Conservation (phyloP, 1,284 basidiomycete species). For the Psilocybe mexicana region DNA sequence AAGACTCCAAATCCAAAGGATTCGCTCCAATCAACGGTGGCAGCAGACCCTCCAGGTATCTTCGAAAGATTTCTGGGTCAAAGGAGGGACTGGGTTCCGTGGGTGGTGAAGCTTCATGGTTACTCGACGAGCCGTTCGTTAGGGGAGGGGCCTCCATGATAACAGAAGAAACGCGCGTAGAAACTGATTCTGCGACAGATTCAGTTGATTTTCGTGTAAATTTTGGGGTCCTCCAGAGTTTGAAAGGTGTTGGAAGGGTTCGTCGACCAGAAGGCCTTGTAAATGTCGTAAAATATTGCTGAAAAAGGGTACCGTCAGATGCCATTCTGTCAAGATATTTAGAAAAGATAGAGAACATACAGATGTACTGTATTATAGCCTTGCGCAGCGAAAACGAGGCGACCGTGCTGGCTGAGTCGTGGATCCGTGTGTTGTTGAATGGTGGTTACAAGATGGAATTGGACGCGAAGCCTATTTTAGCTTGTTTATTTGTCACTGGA, state of each 20-base stretch:
- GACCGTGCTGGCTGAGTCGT: slow-evolving; percentile 20
- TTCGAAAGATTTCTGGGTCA: slow-evolving; percentile 62
- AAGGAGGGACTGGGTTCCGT: slow-evolving; percentile 37
- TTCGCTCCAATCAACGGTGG: slow-evolving; percentile 74
- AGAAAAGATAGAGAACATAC: slow-evolving; percentile 19
- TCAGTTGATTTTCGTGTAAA: slow-evolving; percentile 24
- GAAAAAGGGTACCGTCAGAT: slow-evolving; percentile 28
- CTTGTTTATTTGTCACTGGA: slow-evolving; percentile 18
- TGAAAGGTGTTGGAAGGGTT: slow-evolving; percentile 19
- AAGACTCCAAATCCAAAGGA: slow-evolving; percentile 59
- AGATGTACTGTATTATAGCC: slow-evolving; percentile 4
- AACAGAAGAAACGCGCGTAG: slow-evolving; percentile 19
- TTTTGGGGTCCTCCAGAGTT: slow-evolving; percentile 28
- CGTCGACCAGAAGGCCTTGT: slow-evolving; percentile 29
- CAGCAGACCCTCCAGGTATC: slow-evolving; percentile 69
- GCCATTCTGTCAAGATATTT: slow-evolving; percentile 21
- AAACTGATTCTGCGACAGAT: slow-evolving; percentile 18
- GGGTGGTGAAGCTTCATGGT: slow-evolving; percentile 23
- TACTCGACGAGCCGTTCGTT: slow-evolving; percentile 31
- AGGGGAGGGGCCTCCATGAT: slow-evolving; percentile 27
- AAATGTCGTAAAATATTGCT: slow-evolving; percentile 37
- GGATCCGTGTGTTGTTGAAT: slow-evolving; percentile 7
- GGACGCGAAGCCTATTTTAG: slow-evolving; percentile 18
- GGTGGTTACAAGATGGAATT: neutral
- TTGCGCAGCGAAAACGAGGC: slow-evolving; percentile 25